Evolutionary conservation across 139 green algal species (phyloP), one percentile per base, ranked within the genome.

Genomic region (Chlorella sp.): DNA sequence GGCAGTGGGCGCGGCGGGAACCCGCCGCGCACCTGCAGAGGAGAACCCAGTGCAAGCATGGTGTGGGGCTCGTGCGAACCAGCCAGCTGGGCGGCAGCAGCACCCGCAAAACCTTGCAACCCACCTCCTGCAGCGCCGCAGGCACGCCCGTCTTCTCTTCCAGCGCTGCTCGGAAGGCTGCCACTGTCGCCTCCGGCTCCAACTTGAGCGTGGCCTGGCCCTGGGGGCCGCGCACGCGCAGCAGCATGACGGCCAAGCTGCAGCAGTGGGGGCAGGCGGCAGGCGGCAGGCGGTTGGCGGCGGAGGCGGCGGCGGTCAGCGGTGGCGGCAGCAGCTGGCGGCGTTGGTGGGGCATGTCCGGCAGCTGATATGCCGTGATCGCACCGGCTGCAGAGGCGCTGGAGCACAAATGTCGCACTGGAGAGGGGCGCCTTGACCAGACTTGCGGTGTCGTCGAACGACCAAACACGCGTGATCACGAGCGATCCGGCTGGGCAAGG

Each of bases 1-100:
- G 78, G 38, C 26, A 96, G 34, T 3, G 46, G 64, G 78, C 90
- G 92, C 0, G 92, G 93, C 4, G 94, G 94, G 51, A 96, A 96
- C 26, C 93, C 93, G 0, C 76, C 60, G 1, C 95, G 83, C 3
- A 96, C 43, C 72, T 78, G 72, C 70, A 54, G 40, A n/a, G 65
- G 65, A 24, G 17, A 36, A 5, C 3, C 1, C 17, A 68, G 60
- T 6, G 60, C 20, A 19, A 32, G 62, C 20, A 30, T 24, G 28
- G 20, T 28, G 62, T 38, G 16, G 62, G 13, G 20, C 62, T 38
- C 4, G 16, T 6, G 60, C 60, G 11, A 67, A n/a, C n/a, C n/a
- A n/a, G n/a, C n/a, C n/a, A 73, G 65, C 65, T 20, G 5, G 7
- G 32, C 65, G n/a, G 65, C 65, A 11, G 30, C 32, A 38, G 16